phyloP scores from a whole-genome alignment of 176 grass and related monocot species.

The Bolboschoenus planiculmis region DNA sequence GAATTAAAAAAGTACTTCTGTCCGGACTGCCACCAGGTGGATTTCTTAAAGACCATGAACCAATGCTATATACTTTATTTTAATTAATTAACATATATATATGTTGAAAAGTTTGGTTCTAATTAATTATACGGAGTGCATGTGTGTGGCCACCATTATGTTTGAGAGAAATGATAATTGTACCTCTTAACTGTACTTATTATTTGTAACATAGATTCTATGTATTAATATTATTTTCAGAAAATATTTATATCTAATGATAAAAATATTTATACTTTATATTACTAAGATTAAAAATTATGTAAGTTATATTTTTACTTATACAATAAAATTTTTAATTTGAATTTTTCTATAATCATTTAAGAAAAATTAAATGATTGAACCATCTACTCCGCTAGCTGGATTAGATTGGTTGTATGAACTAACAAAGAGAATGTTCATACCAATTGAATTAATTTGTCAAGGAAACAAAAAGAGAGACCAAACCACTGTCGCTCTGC shows the following conservation, averaged over 20 bases:
- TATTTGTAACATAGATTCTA: too few relatives aligned
- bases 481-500: background rate
- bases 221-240: too few relatives aligned
- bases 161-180: too few relatives aligned
- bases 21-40: background rate
- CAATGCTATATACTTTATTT: background rate
- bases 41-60: background rate
- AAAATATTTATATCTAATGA: too few relatives aligned
- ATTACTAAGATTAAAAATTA: too few relatives aligned
- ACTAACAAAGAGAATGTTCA: background rate
- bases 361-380: too few relatives aligned
- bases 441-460: background rate
- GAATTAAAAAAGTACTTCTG: background rate
- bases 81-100: background rate
- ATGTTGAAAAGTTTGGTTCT: background rate
- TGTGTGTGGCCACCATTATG: background rate
- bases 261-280: too few relatives aligned
- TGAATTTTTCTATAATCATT: too few relatives aligned
- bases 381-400: background rate
- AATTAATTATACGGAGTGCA: background rate
- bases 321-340: too few relatives aligned
- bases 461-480: background rate
- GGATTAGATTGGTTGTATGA: conserved; percentile 12
- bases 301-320: too few relatives aligned
- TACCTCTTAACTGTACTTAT: too few relatives aligned